phyloP scores from a whole-genome alignment of 768 basidiomycete species.

The Floccularia luteovirens region DNA sequence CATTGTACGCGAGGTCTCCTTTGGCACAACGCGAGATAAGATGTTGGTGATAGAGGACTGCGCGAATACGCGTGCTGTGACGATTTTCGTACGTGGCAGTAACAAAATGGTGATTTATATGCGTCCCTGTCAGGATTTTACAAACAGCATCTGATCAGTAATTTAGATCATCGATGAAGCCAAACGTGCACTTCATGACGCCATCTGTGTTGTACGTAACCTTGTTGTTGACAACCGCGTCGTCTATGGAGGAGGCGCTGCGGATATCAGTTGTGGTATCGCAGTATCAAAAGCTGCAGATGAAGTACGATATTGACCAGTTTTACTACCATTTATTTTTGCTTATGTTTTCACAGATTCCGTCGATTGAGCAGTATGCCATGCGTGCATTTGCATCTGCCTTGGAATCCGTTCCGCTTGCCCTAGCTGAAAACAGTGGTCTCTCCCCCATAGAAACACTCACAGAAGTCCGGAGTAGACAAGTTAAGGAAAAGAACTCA shows the following conservation, averaged over 20 bases:
- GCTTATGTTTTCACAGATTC: constrained; percentile 48
- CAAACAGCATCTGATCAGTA: not conserved
- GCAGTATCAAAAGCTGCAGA: constrained; percentile 94
- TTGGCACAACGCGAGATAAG: constrained; percentile 97
- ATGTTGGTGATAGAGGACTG: constrained; percentile 99
- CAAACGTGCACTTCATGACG: constrained; percentile 95
- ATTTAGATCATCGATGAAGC: constrained; percentile 95
- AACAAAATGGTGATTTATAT: constrained; percentile 85
- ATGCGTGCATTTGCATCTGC: constrained; percentile 99
- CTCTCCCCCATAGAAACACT: constrained; percentile 94
- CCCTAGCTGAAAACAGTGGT: constrained; percentile 97
- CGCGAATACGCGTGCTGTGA: constrained; percentile 93
- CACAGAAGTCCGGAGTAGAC: constrained; percentile 91
- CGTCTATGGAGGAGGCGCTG: constrained; percentile 97
- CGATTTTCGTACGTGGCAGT: constrained; percentile 93
- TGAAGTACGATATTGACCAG: constrained; percentile 40
- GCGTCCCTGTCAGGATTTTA: not conserved
- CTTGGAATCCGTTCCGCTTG: constrained; percentile 90
- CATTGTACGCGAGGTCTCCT: constrained; percentile 87
- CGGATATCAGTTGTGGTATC: constrained; percentile 92
- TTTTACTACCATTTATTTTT: not conserved
- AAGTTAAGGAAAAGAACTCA: constrained; percentile 81
- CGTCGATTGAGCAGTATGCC: constrained; percentile 97
- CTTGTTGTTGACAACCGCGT: constrained; percentile 93
- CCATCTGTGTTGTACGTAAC: constrained; percentile 95